Evolutionary conservation across 2,329 filamentous ascomycete genomes (phyloP), one percentile per base, ranked within the genome.

Genomic region (Cytospora paraplurivora): DNA sequence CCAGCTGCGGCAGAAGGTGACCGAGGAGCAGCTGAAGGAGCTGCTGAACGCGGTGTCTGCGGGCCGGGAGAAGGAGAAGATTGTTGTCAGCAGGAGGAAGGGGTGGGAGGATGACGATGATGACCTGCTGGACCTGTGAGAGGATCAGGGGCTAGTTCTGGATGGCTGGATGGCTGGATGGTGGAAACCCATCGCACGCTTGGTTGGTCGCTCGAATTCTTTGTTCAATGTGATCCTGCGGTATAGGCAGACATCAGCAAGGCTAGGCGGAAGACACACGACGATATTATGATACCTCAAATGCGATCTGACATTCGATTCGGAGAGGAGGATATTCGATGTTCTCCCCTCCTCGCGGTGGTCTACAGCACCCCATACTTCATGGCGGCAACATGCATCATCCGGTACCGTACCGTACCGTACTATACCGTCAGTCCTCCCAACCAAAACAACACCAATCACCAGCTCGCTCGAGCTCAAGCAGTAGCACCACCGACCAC

Each of bases 1-100:
- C 32, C 95, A 98, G 81, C 81, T 99, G 71, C 83, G 92, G 61
- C 80, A 86, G 67, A 96, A 97, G 76, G 92, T 99, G 54, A 94
- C 90, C 1, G 95, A 99, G 78, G 88, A 89, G 56, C 93, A 98
- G 80, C 82, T 99, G 72, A 97, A 98, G 81, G 92, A 96, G 69
- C 82, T 99, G 63, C 79, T 99, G 68, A 90, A 88, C 67, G 92
- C 92, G 17, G 86, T 97, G 65, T 89, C 92, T 32, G 93, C 97
- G 72, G 90, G 86, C 69, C 82, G 87, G 77, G 84, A 88, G 77
- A 83, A 88, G 77, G 87, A 92, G 75, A 95, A 92, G 80, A 95
- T 97, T 76, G 91, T 96, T 41, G 90, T 97, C 63, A 90, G 83
- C 71, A 83, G 93, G 71, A 84, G 93, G 72, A 96, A 94, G 77